phyloP scores from a whole-genome alignment of 345 rosid species.

The Aurinia saxatilis region DNA sequence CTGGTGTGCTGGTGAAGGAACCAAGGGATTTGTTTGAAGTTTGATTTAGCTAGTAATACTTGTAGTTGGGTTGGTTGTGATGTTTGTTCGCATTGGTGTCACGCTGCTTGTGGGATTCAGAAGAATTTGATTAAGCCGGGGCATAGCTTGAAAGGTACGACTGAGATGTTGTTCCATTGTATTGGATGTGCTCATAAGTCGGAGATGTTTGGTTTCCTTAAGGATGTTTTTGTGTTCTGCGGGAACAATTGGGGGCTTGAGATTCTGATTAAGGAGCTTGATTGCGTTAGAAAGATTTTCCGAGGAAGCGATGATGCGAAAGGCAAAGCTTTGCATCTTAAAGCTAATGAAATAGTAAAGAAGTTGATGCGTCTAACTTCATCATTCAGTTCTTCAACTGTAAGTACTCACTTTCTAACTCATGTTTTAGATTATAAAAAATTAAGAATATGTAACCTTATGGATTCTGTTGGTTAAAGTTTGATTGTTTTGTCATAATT shows the following conservation, averaged over 20 bases:
- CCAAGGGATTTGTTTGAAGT: constrained; percentile 84
- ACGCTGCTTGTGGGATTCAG: constrained; percentile 89
- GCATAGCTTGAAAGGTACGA: constrained; percentile 70
- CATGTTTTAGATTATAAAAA: not conserved
- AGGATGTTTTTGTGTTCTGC: constrained; percentile 73
- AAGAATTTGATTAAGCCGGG: constrained; percentile 77
- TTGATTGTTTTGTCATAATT: not conserved
- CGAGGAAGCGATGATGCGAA: constrained; percentile 59
- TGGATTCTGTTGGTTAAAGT: not conserved
- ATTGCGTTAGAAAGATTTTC: constrained; percentile 69
- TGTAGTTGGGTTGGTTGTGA: constrained; percentile 99
- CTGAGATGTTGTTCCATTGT: constrained; percentile 83
- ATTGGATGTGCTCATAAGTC: constrained; percentile 79
- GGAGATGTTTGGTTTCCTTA: constrained; percentile 92
- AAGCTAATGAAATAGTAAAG: constrained; percentile 57
- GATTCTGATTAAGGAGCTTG: constrained; percentile 63
- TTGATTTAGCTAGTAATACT: constrained; percentile 88
- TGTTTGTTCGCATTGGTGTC: constrained; percentile 99
- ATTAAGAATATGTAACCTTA: not conserved
- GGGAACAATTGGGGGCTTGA: constrained; percentile 72
- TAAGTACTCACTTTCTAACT: constrained; percentile 35
- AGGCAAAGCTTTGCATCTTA: constrained; percentile 65
- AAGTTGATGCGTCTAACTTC: constrained; percentile 68
- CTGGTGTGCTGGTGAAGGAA: too few relatives aligned
- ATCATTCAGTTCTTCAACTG: constrained; percentile 74